phyloP scores from a whole-genome alignment of 768 basidiomycete genomes.

The Naematelia encephala region DNA sequence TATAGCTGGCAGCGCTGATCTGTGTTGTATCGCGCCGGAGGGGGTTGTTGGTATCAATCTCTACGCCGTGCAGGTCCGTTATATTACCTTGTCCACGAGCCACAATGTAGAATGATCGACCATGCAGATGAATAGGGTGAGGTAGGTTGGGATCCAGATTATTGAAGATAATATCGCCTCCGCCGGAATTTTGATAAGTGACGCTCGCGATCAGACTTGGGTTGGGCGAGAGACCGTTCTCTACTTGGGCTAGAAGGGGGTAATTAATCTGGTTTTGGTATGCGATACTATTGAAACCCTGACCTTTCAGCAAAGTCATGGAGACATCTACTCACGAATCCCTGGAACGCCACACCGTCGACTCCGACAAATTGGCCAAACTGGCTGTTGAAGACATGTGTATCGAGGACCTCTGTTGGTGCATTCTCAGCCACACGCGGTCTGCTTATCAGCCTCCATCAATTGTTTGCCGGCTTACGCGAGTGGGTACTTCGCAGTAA shows the following conservation, averaged over 20 bases:
- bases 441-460: neutral
- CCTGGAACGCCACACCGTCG: slow-evolving; percentile 13
- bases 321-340: slow-evolving; percentile 21
- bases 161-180: slow-evolving; percentile 30
- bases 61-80: neutral
- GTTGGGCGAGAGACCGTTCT: slow-evolving; percentile 12
- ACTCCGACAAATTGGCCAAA: slow-evolving; percentile 18
- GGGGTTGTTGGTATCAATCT: slow-evolving; percentile 51
- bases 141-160: slow-evolving; percentile 23
- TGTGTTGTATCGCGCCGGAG: slow-evolving; percentile 54
- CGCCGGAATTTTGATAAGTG: slow-evolving; percentile 14
- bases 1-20: slow-evolving; percentile 50
- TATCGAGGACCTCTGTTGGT: slow-evolving; percentile 4
- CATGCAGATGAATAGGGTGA: slow-evolving; percentile 36
- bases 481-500: slow-evolving; percentile 19
- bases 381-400: slow-evolving; percentile 12
- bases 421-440: slow-evolving; percentile 18
- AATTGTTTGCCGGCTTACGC: slow-evolving; percentile 11
- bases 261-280: slow-evolving; percentile 29
- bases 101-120: slow-evolving; percentile 25
- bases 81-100: slow-evolving; percentile 24
- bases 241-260: slow-evolving; percentile 20
- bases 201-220: slow-evolving; percentile 13
- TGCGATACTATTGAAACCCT: slow-evolving; percentile 27
- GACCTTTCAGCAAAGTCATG: neutral